Conservation (phyloP, 2,329 filamentous ascomycete genomes). For the Venturia aucupariae region DNA sequence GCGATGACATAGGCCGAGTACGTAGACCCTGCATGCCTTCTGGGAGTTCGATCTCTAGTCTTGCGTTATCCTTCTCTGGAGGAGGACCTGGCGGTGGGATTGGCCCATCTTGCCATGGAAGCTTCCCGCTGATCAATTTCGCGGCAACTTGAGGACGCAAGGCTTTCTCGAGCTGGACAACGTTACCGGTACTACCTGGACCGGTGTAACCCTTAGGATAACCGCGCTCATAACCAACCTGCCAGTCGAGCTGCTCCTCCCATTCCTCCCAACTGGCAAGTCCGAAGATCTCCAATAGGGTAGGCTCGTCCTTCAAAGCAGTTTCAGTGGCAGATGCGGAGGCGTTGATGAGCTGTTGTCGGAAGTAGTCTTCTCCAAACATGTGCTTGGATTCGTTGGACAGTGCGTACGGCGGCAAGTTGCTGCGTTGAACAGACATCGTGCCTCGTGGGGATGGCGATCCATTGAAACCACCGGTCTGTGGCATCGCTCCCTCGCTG, state of each 20-base stretch:
- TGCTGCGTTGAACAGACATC: not conserved
- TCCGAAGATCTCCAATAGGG: slow-evolving; percentile 4
- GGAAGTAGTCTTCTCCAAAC: slow-evolving; percentile 2
- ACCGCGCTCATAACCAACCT: not conserved
- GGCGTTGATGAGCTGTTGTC: not conserved
- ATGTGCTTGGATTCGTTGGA: not conserved
- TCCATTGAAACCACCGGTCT: not conserved
- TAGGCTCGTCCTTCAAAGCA: not conserved
- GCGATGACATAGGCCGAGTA: not conserved
- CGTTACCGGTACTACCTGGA: not conserved
- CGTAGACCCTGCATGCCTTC: not conserved
- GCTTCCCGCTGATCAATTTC: not conserved
- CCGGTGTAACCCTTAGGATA: not conserved
- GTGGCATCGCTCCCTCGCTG: not conserved
- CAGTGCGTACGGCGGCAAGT: not conserved
- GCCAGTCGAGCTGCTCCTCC: not conserved
- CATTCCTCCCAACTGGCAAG: not conserved
- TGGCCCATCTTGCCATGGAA: not conserved
- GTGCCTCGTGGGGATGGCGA: not conserved
- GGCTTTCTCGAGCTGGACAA: not conserved
- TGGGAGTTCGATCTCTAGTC: not conserved
- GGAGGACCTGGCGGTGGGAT: not conserved
- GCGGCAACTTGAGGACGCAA: not conserved
- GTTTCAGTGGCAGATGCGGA: slow-evolving; percentile 2
- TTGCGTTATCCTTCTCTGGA: not conserved